Evolutionary conservation across 371 early-diverging fungal species (phyloP), one percentile per base, ranked within the genome.

Genomic region (Mucor plumbeus): DNA sequence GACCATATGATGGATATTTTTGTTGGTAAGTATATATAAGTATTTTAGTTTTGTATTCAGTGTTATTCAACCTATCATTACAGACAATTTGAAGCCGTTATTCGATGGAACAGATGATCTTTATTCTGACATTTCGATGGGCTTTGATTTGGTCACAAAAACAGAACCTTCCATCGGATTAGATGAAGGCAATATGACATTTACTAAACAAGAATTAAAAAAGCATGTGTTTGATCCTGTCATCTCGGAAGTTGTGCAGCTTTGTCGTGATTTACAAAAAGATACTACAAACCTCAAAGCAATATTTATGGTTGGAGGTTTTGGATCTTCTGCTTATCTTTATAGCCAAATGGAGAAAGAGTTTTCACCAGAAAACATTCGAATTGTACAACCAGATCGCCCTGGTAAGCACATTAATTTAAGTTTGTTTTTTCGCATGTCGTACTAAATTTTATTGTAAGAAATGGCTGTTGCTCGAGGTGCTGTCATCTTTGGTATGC

Each of bases 61-160:
- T 50, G 50, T 13, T 50, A 5, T 26, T 26, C 26, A 26, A 26
- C 5, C 3, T 14, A 10, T 66, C 17, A 34, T 35, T 33, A 13
- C 62, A 77, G 80, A 82, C 44, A 75, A 63, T 26, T 69, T 83
- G 56, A 85, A 85, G 59, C 87, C 85, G 2, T 68, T 75, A 13
- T 85, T 87, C 65, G 87, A 87, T 64, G 85, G 85, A 7, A 78
- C 80, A 1, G 87, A 87, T 34, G 85, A 81, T 48, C 70, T 80
- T 15, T 84, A 79, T 60, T 50, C 84, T 67, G 70, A 77, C 31
- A 59, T 87, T 13, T 83, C 87, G 13, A 83, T 85, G 63, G 78
- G 75, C 21, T 74, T 82, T 47, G 85, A 83, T 13, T 60, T 82
- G 13, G 71, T 75, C 8, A 77, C 79, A 15, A 71, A 79, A 31